phyloP scores from a whole-genome alignment of 2,329 filamentous ascomycete species.

The Aspergillus ochraceus region DNA sequence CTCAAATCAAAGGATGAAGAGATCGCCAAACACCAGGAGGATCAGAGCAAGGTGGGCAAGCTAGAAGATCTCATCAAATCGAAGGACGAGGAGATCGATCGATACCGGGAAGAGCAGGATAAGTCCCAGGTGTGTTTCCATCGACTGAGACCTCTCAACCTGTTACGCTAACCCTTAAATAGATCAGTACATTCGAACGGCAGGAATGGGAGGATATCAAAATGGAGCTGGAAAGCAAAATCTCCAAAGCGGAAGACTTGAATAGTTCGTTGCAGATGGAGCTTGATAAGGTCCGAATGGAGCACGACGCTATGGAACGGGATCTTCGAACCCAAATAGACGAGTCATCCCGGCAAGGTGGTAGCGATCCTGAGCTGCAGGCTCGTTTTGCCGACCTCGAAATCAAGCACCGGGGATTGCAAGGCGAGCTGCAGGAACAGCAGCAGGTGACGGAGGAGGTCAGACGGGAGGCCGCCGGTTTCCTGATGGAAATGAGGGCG shows the following conservation, averaged over 20 bases:
- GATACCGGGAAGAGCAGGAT: constrained; percentile 60
- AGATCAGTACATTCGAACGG: constrained; percentile 61
- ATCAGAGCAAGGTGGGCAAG: constrained; percentile 58
- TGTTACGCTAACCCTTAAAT: constrained; percentile 9
- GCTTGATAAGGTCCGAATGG: constrained; percentile 69
- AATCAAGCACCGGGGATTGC: constrained; percentile 65
- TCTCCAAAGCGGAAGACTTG: constrained; percentile 72
- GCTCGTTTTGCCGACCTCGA: constrained; percentile 60
- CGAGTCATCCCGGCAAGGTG: constrained; percentile 23
- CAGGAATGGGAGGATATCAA: constrained; percentile 68
- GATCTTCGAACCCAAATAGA: constrained; percentile 66
- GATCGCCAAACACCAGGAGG: constrained; percentile 60
- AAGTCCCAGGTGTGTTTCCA: constrained; percentile 43
- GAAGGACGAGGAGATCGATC: constrained; percentile 69
- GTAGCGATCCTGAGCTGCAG: constrained; percentile 57
- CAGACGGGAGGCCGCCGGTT: constrained; percentile 76
- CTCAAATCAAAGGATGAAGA: constrained; percentile 72
- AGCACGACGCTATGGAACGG: constrained; percentile 64
- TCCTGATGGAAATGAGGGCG: constrained; percentile 83
- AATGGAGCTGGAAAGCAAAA: constrained; percentile 67
- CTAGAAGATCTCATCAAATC: constrained; percentile 69
- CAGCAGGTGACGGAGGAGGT: constrained; percentile 84
- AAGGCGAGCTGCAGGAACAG: constrained; percentile 68
- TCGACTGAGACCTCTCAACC: no score
- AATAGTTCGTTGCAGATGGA: constrained; percentile 79